Evolutionary conservation across 202 grass and related monocot genomes (phyloP), one percentile per base, ranked within the genome.

Genomic region (Schoenoplectus tabernaemontani): DNA sequence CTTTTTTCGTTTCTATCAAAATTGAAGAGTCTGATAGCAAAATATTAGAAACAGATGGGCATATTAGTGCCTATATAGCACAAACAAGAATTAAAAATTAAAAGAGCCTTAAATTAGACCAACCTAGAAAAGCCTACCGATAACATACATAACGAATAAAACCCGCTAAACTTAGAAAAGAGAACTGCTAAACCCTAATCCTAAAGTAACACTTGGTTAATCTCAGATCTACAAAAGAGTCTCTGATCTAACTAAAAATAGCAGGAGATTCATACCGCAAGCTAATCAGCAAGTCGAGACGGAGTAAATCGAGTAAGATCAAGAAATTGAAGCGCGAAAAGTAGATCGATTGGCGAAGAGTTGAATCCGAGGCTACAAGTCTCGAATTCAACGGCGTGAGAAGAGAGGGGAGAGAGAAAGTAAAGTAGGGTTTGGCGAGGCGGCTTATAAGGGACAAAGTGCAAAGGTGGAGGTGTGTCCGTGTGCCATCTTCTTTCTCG

Each of bases 391-490:
- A 88, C 91, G 41, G 78, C 59, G 41, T 85, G 11, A 2, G 88
- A 80, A 90, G 44, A 47, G 2, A 47, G 43, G 2, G 7, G 43
- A 51, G 9, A n/a, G 2, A 51, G 48, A 51, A 90, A 90, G 41
- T 79, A 44, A 82, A 83, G 60, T 84, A 90, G 85, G 88, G 88
- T 88, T 90, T 86, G 85, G 83, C 76, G 83, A 72, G 83, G 81
- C 43, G 81, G 77, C 88, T 93, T 93, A 87, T 93, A 88, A 87
- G 80, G 87, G 41, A 46, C 15, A 69, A n/a, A 2, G 63, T 71
- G 47, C 32, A 23, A 3, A 20, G 9, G 17, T n/a, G 59, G 43
- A 59, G 78, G 28, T 43, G 64, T 39, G 13, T 69, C 28, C 42
- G 4, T 71, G 7, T 24, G 82, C 28, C 80, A 34, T 66, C 73